Conservation (phyloP, 1,139 yeast species). For the Pichia sp. region DNA sequence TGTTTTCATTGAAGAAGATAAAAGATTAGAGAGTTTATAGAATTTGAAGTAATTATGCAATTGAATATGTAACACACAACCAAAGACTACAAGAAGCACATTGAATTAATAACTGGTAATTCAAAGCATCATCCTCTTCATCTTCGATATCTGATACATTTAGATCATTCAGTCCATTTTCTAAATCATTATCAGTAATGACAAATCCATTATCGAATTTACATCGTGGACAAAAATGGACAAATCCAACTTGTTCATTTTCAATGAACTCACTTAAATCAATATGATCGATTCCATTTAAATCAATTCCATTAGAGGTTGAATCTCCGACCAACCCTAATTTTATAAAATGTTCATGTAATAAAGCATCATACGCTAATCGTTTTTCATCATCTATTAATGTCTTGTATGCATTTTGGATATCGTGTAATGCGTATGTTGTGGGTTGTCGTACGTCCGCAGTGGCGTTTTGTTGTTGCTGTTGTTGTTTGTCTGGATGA, state of each 20-base stretch:
- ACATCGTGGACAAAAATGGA: constrained; percentile 69
- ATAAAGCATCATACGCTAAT: constrained; percentile 41
- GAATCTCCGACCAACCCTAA: constrained; percentile 40
- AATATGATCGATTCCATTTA: constrained; percentile 12
- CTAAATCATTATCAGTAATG: constrained; percentile 56
- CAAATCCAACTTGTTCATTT: constrained; percentile 31
- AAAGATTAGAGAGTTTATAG: constrained; percentile 7
- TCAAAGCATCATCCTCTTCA: constrained; percentile 20
- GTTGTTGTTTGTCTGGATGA: constrained; percentile 67
- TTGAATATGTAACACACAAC: constrained; percentile 59
- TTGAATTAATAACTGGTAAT: constrained; percentile 63
- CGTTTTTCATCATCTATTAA: constrained; percentile 39
- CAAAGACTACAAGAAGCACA: constrained; percentile 79
- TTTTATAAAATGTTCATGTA: constrained; percentile 35
- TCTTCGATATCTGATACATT: constrained; percentile 27
- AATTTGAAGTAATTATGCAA: neutral
- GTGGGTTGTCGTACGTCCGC: no score
- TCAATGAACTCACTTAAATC: constrained; percentile 35
- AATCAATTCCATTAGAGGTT: neutral
- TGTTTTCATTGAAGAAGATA: constrained; percentile 45
- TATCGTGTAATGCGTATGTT: constrained; percentile 21
- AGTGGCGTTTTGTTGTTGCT: constrained; percentile 1
- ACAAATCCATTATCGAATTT: constrained; percentile 46
- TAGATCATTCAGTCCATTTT: constrained; percentile 34
- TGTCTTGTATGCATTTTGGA: constrained; percentile 56